A percentile compares a stretch with the other conserved stretches of the same genome.
Evolutionary conservation across 2,329 filamentous ascomycete species (phyloP).

Genomic region (Nigrospora sphaerica): DNA sequence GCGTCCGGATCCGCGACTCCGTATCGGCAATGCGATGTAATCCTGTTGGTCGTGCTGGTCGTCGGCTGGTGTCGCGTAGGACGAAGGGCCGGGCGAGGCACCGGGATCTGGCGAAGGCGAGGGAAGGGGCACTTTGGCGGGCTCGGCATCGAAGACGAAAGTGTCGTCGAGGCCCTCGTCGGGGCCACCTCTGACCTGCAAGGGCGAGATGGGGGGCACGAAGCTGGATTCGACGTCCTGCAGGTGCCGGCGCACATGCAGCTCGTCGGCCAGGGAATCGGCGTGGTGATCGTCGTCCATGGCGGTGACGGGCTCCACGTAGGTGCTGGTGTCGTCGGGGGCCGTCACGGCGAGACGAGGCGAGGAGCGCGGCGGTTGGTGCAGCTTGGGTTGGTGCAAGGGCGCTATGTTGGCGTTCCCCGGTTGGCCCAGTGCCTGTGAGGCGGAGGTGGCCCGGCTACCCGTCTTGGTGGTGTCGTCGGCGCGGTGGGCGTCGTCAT

Average conservation of each 20-base stretch:
- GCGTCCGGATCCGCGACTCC: background rate
- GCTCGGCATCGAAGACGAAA: conserved; percentile 46
- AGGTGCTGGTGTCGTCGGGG: conserved; percentile 11
- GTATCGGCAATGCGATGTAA: background rate
- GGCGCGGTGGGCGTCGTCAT: too few species aligned
- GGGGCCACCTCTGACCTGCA: conserved; percentile 31
- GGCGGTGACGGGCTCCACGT: conserved; percentile 17
- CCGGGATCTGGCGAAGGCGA: conserved; percentile 4
- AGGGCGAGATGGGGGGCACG: conserved; percentile 49
- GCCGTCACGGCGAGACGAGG: too few species aligned
- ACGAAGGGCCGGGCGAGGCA: background rate
- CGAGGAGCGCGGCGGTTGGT: background rate
- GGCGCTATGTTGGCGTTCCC: background rate
- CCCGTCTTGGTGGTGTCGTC: too few species aligned
- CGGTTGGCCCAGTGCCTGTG: too few species aligned
- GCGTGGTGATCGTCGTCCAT: conserved; percentile 27
- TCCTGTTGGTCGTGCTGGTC: background rate
- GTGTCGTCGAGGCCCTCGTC: conserved; percentile 49
- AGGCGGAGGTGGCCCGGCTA: too few species aligned
- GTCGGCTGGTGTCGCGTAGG: too few species aligned
- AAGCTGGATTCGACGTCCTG: conserved; percentile 63
- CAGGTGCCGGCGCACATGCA: conserved; percentile 47
- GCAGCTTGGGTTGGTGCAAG: background rate
- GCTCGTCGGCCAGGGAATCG: conserved; percentile 44
- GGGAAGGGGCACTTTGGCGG: conserved; percentile 19